Evolutionary conservation across 2,329 filamentous ascomycete species (phyloP).

Genomic region (Pseudocercospora cruenta): DNA sequence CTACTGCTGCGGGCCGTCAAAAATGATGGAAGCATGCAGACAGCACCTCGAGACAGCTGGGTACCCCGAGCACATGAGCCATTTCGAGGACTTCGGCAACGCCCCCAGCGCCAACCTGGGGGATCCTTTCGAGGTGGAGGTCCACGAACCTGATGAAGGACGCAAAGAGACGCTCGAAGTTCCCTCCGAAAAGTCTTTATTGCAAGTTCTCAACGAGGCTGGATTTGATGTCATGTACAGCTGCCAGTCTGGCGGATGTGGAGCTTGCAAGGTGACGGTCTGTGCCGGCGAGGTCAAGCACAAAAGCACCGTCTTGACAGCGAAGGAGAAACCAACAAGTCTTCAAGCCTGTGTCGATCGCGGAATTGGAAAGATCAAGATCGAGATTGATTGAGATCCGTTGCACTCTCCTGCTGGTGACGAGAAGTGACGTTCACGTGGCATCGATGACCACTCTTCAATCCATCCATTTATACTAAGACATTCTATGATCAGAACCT

Average conservation of each 20-base stretch:
- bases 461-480: too few relatives aligned
- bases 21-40: slow-evolving; percentile 58
- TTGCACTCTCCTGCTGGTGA: not conserved
- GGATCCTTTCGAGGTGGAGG: slow-evolving; percentile 63
- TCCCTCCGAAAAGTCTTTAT: slow-evolving; percentile 44
- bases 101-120: slow-evolving; percentile 49
- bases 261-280: slow-evolving; percentile 47
- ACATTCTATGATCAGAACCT: too few relatives aligned
- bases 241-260: slow-evolving; percentile 51
- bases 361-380: slow-evolving; percentile 37
- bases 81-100: slow-evolving; percentile 64
- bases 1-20: slow-evolving; percentile 63
- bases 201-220: slow-evolving; percentile 46
- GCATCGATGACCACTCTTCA: too few relatives aligned
- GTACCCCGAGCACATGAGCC: slow-evolving; percentile 57
- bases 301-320: slow-evolving; percentile 43
- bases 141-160: slow-evolving; percentile 45
- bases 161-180: slow-evolving; percentile 50
- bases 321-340: slow-evolving; percentile 43
- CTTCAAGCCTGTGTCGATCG: slow-evolving; percentile 46
- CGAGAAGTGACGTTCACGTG: too few relatives aligned
- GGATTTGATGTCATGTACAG: slow-evolving; percentile 51
- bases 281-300: slow-evolving; percentile 45
- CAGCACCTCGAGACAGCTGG: slow-evolving; percentile 47
- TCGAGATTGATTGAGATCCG: slow-evolving; percentile 19